Base-by-base conservation (phyloP, 2,329 filamentous ascomycete genomes). In the Sporothrix curviconia region DNA sequence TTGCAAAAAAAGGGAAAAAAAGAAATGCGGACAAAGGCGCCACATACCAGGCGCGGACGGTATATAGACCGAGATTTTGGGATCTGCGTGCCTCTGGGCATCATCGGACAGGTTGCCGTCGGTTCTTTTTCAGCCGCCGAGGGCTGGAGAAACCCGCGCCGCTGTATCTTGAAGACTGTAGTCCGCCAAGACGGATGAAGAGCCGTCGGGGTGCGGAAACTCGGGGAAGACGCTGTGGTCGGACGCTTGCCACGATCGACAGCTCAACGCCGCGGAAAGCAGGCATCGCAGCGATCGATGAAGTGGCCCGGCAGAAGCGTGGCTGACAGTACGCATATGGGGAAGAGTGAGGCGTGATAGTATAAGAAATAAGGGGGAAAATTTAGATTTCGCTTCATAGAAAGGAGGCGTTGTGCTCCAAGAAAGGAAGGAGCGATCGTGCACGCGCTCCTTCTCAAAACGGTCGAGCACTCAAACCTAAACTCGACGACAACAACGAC, bases 31-130 rank as follows among this genome's bases (percentile, higher is more conserved):
- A 37, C 2, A 6, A 6, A 22, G 17, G 9, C 19, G 5, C 24
- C 7, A 61, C 67, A 57, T 66, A 81, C 80, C 79, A 66, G 79
- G 74, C 3, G 74, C 64, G 0, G 80, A 82, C 2, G 81, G 79
- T 12, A 84, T 74, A 62, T 84, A 84, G 34, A 83, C 79, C 1
- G 81, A 80, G 22, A 78, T 69, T 4, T 66, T 72, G 1, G 80
- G 73, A 14, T 73, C 70, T 62, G 58, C 60, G 71, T 44, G 50
- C 2, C 74, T 55, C 63, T 46, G 44, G 5, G n/a, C 15, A 3
- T 52, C 51, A 4, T 44, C 57, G 4, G 32, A 7, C 37, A 14
- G 2, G 12, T 7, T 6, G 6, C 7, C 49, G 19, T 49, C 32
- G 19, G 22, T n/a, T 11, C 7, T 30, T 12, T 14, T 25, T 40